phyloP scores from a whole-genome alignment of 257 asterid genomes.

The Cynanchum wilfordii region DNA sequence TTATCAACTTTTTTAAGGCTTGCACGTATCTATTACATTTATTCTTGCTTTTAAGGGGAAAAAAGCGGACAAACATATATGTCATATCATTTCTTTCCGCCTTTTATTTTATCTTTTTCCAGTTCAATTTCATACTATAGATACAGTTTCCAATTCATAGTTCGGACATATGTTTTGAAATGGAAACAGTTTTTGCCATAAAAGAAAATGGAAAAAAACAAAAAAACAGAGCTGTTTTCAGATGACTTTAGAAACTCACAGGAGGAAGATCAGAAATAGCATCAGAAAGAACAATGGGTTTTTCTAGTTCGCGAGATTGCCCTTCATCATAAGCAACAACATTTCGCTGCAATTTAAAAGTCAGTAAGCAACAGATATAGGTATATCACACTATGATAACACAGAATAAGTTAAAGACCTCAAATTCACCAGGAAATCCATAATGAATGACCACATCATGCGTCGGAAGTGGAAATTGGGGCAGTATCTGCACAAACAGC shows the following conservation, averaged over 20 bases:
- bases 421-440: conserved; percentile 52
- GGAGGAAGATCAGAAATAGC: conserved; percentile 75
- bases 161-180: background rate
- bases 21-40: background rate
- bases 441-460: conserved; percentile 56
- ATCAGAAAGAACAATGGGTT: conserved; percentile 54
- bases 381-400: background rate
- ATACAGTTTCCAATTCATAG: conserved; percentile 30
- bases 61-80: background rate
- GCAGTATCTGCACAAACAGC: conserved; percentile 37
- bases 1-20: background rate
- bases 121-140: background rate
- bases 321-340: conserved; percentile 49
- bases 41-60: background rate
- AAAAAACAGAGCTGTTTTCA: background rate
- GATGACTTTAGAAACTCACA: conserved; percentile 24
- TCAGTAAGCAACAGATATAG: background rate
- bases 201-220: background rate
- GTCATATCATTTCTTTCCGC: too few relatives aligned
- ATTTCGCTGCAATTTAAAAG: conserved; percentile 36
- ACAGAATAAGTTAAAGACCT: conserved; percentile 30
- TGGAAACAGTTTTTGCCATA: background rate
- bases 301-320: conserved; percentile 22
- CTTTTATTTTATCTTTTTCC: background rate
- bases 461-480: conserved; percentile 80